These are phyloP conservation scores for Metschnikowia dekortorum DNA, from an alignment of 805 yeast genomes.

Conservation along the genomic window DNA sequence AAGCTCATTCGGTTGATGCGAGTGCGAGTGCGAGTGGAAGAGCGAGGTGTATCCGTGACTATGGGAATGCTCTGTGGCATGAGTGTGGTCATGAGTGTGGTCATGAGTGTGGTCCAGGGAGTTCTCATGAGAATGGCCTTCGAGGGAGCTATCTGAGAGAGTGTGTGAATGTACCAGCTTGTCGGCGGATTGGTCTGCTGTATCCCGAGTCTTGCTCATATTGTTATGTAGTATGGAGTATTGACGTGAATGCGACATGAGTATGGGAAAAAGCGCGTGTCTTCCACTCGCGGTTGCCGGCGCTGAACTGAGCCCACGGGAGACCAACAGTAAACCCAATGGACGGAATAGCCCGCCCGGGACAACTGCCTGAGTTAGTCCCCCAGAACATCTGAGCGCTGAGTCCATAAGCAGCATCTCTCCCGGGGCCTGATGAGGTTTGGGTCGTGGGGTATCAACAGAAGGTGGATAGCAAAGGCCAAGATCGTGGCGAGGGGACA, in stretches of 20 bases:
- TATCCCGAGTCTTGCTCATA: not conserved
- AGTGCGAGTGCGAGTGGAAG: slow-evolving; percentile 24
- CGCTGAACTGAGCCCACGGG: not conserved
- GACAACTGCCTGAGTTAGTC: too few relatives aligned
- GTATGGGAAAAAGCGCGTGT: slow-evolving; percentile 1
- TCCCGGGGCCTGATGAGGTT: not conserved
- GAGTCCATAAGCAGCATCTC: not conserved
- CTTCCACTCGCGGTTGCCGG: not conserved
- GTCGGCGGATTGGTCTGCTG: not conserved
- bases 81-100: not conserved
- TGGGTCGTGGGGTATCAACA: not conserved
- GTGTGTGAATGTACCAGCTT: not conserved
- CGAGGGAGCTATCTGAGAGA: not conserved
- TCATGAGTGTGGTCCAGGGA: not conserved
- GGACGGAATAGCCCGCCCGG: not conserved
- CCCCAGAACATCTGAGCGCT: not conserved
- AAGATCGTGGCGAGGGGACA: not conserved
- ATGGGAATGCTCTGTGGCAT: slow-evolving; percentile 8
- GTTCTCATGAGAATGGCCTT: not conserved
- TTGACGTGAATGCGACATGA: not conserved
- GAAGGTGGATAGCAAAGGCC: not conserved
- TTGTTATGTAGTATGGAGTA: not conserved
- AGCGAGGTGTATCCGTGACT: slow-evolving; percentile 19
- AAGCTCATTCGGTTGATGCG: slow-evolving; percentile 42
- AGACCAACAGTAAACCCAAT: not conserved